Evolutionary conservation across 805 yeast genomes (phyloP).

Genomic region (Barnettozyma pratensis): DNA sequence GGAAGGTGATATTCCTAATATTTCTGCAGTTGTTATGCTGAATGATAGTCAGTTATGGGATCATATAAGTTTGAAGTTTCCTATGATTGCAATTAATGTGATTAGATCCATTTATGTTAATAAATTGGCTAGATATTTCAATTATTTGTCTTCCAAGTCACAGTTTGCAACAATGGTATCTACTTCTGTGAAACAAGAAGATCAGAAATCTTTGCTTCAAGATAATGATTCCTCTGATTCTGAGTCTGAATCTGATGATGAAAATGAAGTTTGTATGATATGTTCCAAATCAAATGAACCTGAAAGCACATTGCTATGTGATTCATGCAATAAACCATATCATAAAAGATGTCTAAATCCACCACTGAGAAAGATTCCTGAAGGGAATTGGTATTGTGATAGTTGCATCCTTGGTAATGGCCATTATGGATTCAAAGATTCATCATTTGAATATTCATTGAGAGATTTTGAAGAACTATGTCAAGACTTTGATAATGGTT

Average conservation of each 20-base stretch:
- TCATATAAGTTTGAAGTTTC: neutral
- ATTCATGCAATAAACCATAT: slow-evolving; percentile 65
- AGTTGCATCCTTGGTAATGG: slow-evolving; percentile 83
- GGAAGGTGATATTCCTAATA: slow-evolving; percentile 2
- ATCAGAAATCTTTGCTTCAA: slow-evolving; percentile 28
- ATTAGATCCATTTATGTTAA: neutral
- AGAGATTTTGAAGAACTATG: slow-evolving; percentile 57
- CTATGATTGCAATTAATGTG: neutral
- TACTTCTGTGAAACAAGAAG: slow-evolving; percentile 11
- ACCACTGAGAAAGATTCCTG: slow-evolving; percentile 46
- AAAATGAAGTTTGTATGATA: slow-evolving; percentile 38
- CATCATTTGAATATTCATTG: slow-evolving; percentile 48
- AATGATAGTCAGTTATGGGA: slow-evolving; percentile 26
- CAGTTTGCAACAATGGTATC: slow-evolving; percentile 16
- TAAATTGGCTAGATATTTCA: slow-evolving; percentile 14
- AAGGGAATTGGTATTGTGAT: slow-evolving; percentile 74
- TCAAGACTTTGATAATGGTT: slow-evolving; percentile 38
- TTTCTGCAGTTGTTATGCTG: slow-evolving; percentile 11
- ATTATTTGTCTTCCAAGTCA: slow-evolving; percentile 20
- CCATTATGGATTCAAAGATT: slow-evolving; percentile 82
- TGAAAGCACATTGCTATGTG: slow-evolving; percentile 52
- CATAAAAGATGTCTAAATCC: slow-evolving; percentile 67
- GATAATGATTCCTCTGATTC: slow-evolving; percentile 10
- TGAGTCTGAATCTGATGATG: slow-evolving; percentile 21
- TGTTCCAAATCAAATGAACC: slow-evolving; percentile 46